Conservation (phyloP, 1,284 basidiomycete species). For the Amylostereum areolatum region DNA sequence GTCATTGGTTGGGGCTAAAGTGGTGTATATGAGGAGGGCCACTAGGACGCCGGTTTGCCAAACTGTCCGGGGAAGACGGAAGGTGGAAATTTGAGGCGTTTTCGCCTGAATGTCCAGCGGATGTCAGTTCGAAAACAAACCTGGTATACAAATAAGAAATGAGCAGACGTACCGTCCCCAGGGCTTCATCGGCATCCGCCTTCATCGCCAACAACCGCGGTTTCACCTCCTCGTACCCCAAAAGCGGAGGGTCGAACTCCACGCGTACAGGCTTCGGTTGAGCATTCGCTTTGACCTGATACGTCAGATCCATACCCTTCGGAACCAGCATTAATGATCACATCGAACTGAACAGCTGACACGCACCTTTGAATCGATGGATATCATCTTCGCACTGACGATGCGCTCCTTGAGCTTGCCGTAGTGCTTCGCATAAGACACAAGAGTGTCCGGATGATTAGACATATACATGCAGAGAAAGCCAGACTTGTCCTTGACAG, state of each 20-base stretch:
- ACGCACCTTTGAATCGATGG: constrained; percentile 56
- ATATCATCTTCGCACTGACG: constrained; percentile 57
- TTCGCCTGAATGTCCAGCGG: constrained; percentile 40
- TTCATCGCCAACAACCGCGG: constrained; percentile 72
- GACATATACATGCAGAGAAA: constrained; percentile 83
- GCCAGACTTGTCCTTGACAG: constrained; percentile 66
- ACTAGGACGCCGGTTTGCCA: constrained; percentile 18
- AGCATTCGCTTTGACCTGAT: constrained; percentile 39
- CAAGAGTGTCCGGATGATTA: constrained; percentile 72
- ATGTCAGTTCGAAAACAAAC: neutral
- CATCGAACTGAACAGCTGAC: neutral
- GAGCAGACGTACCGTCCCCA: constrained; percentile 59
- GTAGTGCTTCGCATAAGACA: constrained; percentile 71
- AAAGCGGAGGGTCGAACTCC: constrained; percentile 60
- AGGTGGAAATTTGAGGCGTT: constrained; percentile 53
- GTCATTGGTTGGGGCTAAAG: constrained; percentile 27
- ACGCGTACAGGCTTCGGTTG: constrained; percentile 45
- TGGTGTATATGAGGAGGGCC: constrained; percentile 32
- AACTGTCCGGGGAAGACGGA: constrained; percentile 35
- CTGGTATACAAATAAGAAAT: neutral
- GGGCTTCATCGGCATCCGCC: constrained; percentile 60
- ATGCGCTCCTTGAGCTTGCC: constrained; percentile 50
- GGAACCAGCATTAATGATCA: neutral
- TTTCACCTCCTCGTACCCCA: constrained; percentile 74
- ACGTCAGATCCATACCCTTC: constrained; percentile 66